phyloP scores from a whole-genome alignment of 768 basidiomycete genomes.

The Boletus vinaceobasis region DNA sequence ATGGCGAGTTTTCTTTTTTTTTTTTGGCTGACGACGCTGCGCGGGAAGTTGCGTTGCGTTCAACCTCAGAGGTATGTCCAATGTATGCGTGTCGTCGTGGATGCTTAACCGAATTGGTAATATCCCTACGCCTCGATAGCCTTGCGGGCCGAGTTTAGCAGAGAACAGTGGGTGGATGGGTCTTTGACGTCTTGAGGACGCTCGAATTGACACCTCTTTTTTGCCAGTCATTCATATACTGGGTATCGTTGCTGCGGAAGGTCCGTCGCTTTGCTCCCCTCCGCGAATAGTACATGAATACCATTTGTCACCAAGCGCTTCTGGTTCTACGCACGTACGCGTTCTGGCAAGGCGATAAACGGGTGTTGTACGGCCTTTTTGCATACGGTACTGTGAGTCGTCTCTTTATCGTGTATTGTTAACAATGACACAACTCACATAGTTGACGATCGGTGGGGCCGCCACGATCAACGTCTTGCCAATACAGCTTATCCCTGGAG shows the following conservation, averaged over 20 bases:
- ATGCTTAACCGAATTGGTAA: not conserved
- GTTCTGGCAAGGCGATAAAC: conserved; percentile 15
- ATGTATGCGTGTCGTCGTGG: not conserved
- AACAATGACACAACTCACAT: not conserved
- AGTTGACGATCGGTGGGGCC: conserved; percentile 10
- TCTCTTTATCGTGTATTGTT: no score
- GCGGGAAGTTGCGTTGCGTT: conserved; percentile 3
- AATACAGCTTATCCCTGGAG: conserved; percentile 1
- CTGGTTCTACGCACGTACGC: conserved; percentile 19
- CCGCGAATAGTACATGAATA: not conserved
- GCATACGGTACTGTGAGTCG: conserved; percentile 8
- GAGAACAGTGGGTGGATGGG: conserved; percentile 9
- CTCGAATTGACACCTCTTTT: not conserved
- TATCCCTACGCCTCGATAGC: no score
- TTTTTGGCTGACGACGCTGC: not conserved
- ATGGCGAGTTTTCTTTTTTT: not conserved
- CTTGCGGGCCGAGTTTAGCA: not conserved
- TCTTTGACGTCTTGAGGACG: not conserved
- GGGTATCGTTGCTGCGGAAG: conserved; percentile 9
- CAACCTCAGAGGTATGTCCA: conserved; percentile 6
- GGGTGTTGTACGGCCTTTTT: conserved; percentile 10
- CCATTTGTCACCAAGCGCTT: conserved; percentile 5
- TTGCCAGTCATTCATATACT: conserved; percentile 9
- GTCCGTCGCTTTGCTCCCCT: not conserved
- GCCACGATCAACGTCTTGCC: conserved; percentile 1